Base-by-base conservation (phyloP, 75 land plant species). In the Cunninghamia lanceolata region DNA sequence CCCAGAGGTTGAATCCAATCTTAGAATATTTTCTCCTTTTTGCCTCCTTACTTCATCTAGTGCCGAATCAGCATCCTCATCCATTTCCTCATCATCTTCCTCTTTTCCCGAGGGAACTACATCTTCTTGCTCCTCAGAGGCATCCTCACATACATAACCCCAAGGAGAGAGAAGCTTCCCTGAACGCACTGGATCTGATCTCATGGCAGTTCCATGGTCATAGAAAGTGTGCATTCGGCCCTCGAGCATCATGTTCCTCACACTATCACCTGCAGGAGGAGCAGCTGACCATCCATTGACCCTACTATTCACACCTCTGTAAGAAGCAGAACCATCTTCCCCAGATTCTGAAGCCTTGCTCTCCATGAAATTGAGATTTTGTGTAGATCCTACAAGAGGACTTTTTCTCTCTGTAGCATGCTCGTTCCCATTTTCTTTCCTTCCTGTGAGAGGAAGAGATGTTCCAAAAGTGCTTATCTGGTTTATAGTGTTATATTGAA, bases 71-170 rank as follows among this genome's bases (percentile, higher is more conserved):
- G 42, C 82, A 40, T 87, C 88, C 19, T 52, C 86, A 15, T 84
- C 85, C 63, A 52, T 54, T 59, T 84, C 90, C 84, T 87, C 78
- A 7, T 87, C 84, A 17, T 86, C 83, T 38, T 83, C 90, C 38
- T 87, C 83, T 47, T 84, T 74, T n/a, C 38, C 85, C 16, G 81
- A 59, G 52, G 63, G 85, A 15, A 87, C 86, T 25, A 56, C 83
- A 63, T 79, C 88, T 47, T 84, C 84, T 47, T 77, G 86, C 52
- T 87, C 71, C 40, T 87, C 78, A 21, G 84, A 84, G 42, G 83
- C 75, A 84, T 76, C 82, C 25, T 89, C 83, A 42, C 84, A 15
- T 10, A 45, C 88, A 87, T 74, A 87, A 15, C 71, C 11, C 90
- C 84, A 86, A 10, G 85, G 43, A 56, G 83, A 66, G 25, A 78